Percentiles rank a stretch among this genome's conserved stretches.
phyloP scores from a whole-genome alignment of 345 rosid species.

The Ceriops decandra region DNA sequence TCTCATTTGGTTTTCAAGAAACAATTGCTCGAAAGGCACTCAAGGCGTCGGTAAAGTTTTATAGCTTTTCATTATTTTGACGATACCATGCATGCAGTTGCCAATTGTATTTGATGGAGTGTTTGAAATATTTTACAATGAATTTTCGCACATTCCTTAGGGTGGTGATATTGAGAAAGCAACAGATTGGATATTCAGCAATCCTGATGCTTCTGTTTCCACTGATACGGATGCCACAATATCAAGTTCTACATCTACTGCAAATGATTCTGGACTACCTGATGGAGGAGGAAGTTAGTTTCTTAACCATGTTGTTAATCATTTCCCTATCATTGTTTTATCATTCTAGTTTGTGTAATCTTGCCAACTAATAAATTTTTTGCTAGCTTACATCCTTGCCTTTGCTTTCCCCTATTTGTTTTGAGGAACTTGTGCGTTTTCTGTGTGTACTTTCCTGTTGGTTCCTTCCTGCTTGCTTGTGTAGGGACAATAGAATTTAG shows the following conservation, averaged over 20 bases:
- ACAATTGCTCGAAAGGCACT: conserved; percentile 81
- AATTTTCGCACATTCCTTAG: conserved; percentile 33
- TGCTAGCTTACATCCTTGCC: background rate
- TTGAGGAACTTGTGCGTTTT: background rate
- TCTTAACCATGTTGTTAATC: conserved; percentile 9
- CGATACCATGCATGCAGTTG: background rate
- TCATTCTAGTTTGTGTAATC: background rate
- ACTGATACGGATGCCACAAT: conserved; percentile 71
- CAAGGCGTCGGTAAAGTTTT: conserved; percentile 63
- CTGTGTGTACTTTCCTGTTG: background rate
- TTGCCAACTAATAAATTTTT: too few species aligned
- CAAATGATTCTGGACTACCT: conserved; percentile 45
- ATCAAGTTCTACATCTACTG: conserved; percentile 36
- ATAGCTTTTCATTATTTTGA: conserved; percentile 5
- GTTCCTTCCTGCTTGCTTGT: background rate
- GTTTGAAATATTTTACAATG: background rate
- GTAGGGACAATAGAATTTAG: background rate
- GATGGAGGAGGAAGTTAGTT: conserved; percentile 96
- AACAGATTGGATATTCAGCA: conserved; percentile 98
- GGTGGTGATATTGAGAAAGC: conserved; percentile 94
- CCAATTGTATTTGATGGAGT: background rate
- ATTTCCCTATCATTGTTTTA: conserved; percentile 6
- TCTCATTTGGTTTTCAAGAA: conserved; percentile 89
- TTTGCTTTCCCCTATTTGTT: background rate
- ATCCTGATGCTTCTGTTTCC: conserved; percentile 62